phyloP scores from a whole-genome alignment of 208 protist species.

The Acanthamoeba culbertsoni region DNA sequence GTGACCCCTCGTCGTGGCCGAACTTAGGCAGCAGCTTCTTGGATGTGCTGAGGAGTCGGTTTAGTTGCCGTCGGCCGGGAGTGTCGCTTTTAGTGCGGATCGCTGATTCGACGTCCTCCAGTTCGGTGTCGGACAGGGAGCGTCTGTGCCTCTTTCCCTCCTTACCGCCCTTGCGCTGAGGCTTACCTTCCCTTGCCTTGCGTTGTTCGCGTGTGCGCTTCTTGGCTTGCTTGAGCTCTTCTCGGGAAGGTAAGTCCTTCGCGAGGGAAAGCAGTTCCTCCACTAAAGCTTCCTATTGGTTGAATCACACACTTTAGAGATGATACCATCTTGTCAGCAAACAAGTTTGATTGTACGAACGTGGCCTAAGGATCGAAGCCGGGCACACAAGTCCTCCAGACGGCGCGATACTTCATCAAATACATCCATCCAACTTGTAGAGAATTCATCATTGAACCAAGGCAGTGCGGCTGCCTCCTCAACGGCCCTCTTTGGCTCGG shows the following conservation, averaged over 20 bases:
- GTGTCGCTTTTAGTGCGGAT: not conserved
- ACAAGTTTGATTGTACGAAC: not conserved
- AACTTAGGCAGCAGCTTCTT: slow-evolving; percentile 16
- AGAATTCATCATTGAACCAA: slow-evolving; percentile 15
- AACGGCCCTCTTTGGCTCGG: not conserved
- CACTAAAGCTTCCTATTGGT: not conserved
- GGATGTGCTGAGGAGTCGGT: not conserved
- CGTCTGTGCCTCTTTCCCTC: not conserved
- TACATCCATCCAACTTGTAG: not conserved
- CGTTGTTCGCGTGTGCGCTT: not conserved
- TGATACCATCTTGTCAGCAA: not conserved
- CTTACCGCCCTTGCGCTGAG: not conserved
- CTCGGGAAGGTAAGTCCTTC: not conserved
- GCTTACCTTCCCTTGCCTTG: not conserved
- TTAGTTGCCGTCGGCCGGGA: not conserved
- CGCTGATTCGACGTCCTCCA: not conserved
- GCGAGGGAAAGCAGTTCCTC: not conserved
- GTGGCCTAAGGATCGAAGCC: not conserved
- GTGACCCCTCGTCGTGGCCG: not conserved
- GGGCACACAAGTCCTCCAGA: not conserved
- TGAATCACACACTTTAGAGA: not conserved
- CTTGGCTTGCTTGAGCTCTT: slow-evolving; percentile 2
- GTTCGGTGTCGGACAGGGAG: not conserved
- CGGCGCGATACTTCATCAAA: not conserved
- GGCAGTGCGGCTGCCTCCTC: not conserved